A percentile compares a stretch with the other conserved stretches of the same genome.
Conservation (phyloP, 2,329 filamentous ascomycete species). For the Fusarium denticulatum region DNA sequence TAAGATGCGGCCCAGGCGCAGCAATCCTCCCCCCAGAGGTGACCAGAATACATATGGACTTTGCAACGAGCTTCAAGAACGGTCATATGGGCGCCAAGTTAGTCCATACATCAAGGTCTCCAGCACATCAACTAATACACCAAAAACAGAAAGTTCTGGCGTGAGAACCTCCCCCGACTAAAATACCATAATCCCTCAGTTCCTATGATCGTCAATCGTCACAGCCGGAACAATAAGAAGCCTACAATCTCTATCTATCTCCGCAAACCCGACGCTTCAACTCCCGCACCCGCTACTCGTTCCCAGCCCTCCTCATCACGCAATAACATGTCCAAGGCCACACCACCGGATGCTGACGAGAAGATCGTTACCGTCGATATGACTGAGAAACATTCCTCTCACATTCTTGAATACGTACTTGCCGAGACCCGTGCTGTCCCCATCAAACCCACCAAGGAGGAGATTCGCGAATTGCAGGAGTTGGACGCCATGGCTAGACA, state of each 20-base stretch:
- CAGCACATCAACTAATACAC: slow-evolving; percentile 10
- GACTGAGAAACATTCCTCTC: slow-evolving; percentile 67
- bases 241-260: slow-evolving; percentile 75
- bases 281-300: slow-evolving; percentile 42
- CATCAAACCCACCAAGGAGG: slow-evolving; percentile 67
- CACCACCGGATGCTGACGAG: slow-evolving; percentile 59
- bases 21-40: slow-evolving; percentile 81
- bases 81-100: slow-evolving; percentile 81
- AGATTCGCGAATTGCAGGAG: slow-evolving; percentile 66
- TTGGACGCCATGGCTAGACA: slow-evolving; percentile 64
- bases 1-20: slow-evolving; percentile 85
- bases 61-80: slow-evolving; percentile 67
- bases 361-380: slow-evolving; percentile 68
- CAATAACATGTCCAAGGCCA: slow-evolving; percentile 59
- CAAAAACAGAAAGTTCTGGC: slow-evolving; percentile 83
- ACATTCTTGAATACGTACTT: slow-evolving; percentile 72
- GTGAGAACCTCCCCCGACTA: slow-evolving; percentile 79
- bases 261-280: slow-evolving; percentile 50
- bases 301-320: slow-evolving; percentile 60
- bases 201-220: slow-evolving; percentile 83
- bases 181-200: slow-evolving; percentile 94
- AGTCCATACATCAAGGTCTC: slow-evolving; percentile 35
- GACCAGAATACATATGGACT: slow-evolving; percentile 78
- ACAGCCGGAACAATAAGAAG: slow-evolving; percentile 62
- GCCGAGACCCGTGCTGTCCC: slow-evolving; percentile 68